Evolutionary conservation across 2,329 filamentous ascomycete species (phyloP), one percentile per base, ranked within the genome.

Genomic region (Aspergillus sp.): DNA sequence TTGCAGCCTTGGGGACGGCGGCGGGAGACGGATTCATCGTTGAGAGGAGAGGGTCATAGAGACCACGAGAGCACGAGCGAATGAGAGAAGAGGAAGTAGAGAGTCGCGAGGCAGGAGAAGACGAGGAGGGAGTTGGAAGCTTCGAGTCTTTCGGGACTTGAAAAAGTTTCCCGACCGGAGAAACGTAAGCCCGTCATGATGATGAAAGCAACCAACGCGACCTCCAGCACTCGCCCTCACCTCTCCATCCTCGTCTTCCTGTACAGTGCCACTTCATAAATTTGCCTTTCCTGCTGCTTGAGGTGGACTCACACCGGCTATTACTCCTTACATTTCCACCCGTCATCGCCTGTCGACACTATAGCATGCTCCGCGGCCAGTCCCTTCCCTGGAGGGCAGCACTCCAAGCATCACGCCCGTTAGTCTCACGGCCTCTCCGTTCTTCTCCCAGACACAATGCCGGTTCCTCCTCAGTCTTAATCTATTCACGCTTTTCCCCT

Each of bases 361-460:
- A 39, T 52, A 71, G 62, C 58, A 81, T 80, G 77, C 67, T 77
- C 57, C 74, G 75, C 64, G 69, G 73, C 51, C 74, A 75, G 60
- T 72, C 71, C 45, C 60, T 79, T 52, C 72, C 75, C 62, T 81
- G 76, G 77, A 72, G 76, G 65, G 64, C 67, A 58, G 74, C 73
- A 48, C 65, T 75, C 51, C 68, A 66, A 44, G 64, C 65, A 47
- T 64, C 67, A 38, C 63, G 61, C 34, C 57, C 58, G 38, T 41
- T 60, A 33, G 38, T 52, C 30, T 53, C 52, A 30, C 49, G 57
- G 30, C 51, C 57, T 32, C 45, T 55, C 29, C 40, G 57, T 27
- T 40, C 53, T 22, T 39, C 48, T 19, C 45, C 49, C 22, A 53
- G 57, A 45, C 53, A 52, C 33, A 52, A 53, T 51, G 50, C 45